Evolutionary conservation across 129 eudicot genomes (phyloP).

Genomic region (Gnaphalium uliginosum): DNA sequence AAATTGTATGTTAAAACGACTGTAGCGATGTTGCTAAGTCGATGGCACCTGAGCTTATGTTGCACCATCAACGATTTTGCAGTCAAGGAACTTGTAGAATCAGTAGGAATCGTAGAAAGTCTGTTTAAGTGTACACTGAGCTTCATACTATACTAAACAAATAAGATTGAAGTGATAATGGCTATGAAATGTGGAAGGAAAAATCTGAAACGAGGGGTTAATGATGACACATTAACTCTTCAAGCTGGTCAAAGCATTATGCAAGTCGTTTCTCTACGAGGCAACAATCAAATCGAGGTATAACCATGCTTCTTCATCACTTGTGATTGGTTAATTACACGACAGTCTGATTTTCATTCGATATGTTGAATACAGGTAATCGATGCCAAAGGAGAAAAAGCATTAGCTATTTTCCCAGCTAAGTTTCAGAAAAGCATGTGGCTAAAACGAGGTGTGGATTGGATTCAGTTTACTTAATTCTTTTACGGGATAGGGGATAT

Average conservation of each 20-base stretch:
- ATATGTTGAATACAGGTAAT: conserved; percentile 43
- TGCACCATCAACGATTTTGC: background rate
- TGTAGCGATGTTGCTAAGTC: too few relatives aligned
- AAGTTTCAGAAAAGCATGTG: conserved; percentile 98
- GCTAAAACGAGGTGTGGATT: conserved; percentile 63
- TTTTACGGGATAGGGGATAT: background rate
- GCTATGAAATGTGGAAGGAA: conserved; percentile 76
- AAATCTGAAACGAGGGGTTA: conserved; percentile 72
- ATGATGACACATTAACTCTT: conserved; percentile 49
- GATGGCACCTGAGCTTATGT: background rate
- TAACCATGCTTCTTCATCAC: background rate
- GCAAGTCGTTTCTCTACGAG: conserved; percentile 83
- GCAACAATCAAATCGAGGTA: conserved; percentile 89
- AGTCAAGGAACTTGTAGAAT: background rate
- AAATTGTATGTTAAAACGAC: too few relatives aligned
- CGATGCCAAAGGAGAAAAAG: conserved; percentile 65
- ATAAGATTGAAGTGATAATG: conserved; percentile 10
- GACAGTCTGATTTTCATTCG: background rate
- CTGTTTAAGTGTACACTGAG: background rate
- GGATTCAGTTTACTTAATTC: background rate
- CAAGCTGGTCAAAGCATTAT: conserved; percentile 63
- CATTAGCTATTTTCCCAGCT: conserved; percentile 81
- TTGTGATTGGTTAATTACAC: background rate
- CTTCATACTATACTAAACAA: background rate
- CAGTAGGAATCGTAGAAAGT: background rate